Evolutionary conservation across 163 green algal genomes (phyloP), one percentile per base, ranked within the genome.

Genomic region (Coccomyxa subellipsoidea): DNA sequence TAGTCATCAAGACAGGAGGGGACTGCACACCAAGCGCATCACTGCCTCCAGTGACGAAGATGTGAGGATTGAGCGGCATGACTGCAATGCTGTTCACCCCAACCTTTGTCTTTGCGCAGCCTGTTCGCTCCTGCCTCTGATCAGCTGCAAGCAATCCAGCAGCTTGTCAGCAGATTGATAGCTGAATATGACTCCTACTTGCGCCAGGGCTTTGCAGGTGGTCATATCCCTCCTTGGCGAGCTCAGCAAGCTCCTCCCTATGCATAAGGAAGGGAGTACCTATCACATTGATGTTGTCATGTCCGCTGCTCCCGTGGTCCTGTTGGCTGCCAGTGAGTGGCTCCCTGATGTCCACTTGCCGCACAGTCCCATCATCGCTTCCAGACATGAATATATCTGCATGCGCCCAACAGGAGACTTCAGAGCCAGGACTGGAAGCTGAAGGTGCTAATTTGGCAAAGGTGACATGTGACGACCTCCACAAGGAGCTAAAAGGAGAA

Each of bases 21-120:
- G 23, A 18, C 21, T 59, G 9, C 81, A 69, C 75, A 88, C 84
- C 83, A 47, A 89, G 77, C n/a, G 85, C 78, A 72, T 91, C 87
- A 27, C 59, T 77, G 32, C 87, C 84, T 18, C 87, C 87, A 6
- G 87, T 91, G 12, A 47, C 81, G 78, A 91, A 91, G 4, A 89
- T 66, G 81, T 88, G 79, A 2, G 85, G 83, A 37, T 77, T 77
- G 69, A 84, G 76, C 0, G 85, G 81, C 78, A 84, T 80, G 21
- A 91, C 76, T 25, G 83, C 83, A 15, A 91, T 73, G 29, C 69
- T 72, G 77, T 86, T 88, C 70, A 91, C 59, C 31, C 70, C 37
- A 25, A 91, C 86, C 47, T 83, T 87, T 38, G 77, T 59, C 39
- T 79, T 77, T 59, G 38, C 54, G 38, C 80, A 81, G 10, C 72